phyloP scores from a whole-genome alignment of 345 rosid genomes.

The Populus simonii region DNA sequence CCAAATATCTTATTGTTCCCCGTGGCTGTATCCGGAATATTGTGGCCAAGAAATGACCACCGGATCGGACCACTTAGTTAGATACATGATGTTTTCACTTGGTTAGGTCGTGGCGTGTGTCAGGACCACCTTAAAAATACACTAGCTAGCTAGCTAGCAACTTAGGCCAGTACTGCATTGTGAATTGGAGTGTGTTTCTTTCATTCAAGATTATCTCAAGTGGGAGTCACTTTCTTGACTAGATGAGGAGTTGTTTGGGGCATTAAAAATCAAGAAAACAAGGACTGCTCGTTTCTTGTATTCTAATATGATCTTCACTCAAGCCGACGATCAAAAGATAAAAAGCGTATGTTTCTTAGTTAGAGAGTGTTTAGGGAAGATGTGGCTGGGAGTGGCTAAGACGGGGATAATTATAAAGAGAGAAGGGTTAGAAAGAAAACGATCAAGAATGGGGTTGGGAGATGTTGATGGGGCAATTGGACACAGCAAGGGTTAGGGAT shows the following conservation, averaged over 20 bases:
- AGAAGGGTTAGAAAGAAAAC: not conserved
- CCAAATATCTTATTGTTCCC: not conserved
- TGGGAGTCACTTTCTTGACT: constrained; percentile 16
- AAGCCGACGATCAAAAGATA: constrained; percentile 11
- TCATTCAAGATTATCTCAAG: not conserved
- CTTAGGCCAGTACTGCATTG: not conserved
- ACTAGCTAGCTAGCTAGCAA: not conserved
- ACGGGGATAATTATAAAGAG: constrained; percentile 18
- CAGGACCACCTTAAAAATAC: constrained; percentile 13
- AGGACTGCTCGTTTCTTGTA: constrained; percentile 6
- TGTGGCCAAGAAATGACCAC: constrained; percentile 34
- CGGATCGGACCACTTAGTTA: constrained; percentile 4
- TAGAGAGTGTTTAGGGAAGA: not conserved
- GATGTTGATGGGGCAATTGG: constrained; percentile 47
- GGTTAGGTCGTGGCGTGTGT: not conserved
- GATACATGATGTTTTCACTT: constrained; percentile 10
- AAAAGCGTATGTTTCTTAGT: constrained; percentile 1
- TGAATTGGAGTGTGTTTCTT: not conserved
- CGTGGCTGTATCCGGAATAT: not conserved
- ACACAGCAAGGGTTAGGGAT: constrained; percentile 55
- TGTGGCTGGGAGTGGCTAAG: constrained; percentile 12
- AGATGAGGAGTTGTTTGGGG: constrained; percentile 3
- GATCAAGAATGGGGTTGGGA: constrained; percentile 21
- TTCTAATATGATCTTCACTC: constrained; percentile 26
- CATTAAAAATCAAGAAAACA: not conserved